Percentiles rank a stretch among this genome's conserved stretches.
Evolutionary conservation across 768 basidiomycete genomes (phyloP).

Genomic region (Hygrocybe coccinea): DNA sequence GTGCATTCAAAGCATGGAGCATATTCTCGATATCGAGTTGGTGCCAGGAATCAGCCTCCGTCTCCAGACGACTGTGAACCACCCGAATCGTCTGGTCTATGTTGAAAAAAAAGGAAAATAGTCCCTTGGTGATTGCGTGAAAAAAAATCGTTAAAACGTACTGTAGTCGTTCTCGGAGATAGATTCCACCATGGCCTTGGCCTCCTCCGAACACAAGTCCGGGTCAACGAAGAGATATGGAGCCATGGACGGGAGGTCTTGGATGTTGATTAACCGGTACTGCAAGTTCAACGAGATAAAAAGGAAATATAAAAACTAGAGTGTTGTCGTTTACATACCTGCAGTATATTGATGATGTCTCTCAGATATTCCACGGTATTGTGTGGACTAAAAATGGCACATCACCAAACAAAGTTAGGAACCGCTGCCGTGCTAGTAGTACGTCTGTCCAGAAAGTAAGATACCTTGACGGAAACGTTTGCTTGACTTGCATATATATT

Average conservation of each 20-base stretch:
- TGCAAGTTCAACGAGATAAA: conserved; percentile 22
- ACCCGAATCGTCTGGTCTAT: conserved; percentile 34
- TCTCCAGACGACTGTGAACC: conserved; percentile 28
- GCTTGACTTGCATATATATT: conserved; percentile 49
- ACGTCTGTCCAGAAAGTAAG: no score
- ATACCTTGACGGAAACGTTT: conserved; percentile 57
- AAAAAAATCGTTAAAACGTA: no score
- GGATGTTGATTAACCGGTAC: conserved; percentile 66
- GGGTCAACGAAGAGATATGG: conserved; percentile 80
- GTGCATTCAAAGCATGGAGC: conserved; percentile 43
- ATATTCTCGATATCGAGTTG: conserved; percentile 31
- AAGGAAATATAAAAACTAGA: not conserved
- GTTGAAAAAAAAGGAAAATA: conserved; percentile 5
- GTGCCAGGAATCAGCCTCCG: conserved; percentile 37
- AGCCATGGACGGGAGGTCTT: conserved; percentile 62
- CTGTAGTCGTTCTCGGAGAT: conserved; percentile 43
- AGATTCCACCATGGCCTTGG: conserved; percentile 46
- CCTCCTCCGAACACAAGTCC: conserved; percentile 50
- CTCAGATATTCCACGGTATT: conserved; percentile 57
- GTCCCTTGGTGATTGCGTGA: no score
- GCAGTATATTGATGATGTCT: conserved; percentile 55
- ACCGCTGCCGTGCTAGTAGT: not conserved
- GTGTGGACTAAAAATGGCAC: conserved; percentile 34
- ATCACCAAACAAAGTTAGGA: no score
- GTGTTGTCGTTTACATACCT: conserved; percentile 36